These are phyloP conservation scores for Phytophthora meadii DNA, from an alignment of 352 stramenopile genomes.

Conservation along the genomic window DNA sequence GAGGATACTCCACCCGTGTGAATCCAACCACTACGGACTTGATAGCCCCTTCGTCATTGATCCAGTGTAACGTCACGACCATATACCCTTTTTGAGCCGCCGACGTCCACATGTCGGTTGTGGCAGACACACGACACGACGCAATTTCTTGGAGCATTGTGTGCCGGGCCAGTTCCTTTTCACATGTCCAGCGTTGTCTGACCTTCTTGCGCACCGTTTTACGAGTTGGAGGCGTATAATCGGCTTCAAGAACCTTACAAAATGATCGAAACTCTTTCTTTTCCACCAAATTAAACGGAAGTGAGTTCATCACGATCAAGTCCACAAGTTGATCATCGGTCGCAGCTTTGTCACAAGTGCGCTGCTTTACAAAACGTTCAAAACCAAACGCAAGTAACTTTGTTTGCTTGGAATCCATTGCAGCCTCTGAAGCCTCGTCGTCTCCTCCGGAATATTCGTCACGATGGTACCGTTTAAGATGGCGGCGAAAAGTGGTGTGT, in stretches of 20 bases:
- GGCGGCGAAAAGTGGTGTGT: too few species aligned
- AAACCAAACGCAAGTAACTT: too few species aligned
- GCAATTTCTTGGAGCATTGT: not conserved
- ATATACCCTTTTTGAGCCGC: not conserved
- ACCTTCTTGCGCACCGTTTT: too few species aligned
- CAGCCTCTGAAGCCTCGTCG: too few species aligned
- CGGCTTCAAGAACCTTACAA: not conserved
- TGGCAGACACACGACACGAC: conserved; percentile 6
- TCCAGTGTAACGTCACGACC: conserved; percentile 28
- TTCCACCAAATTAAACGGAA: not conserved
- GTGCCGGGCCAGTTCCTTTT: not conserved
- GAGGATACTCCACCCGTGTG: conserved; percentile 17
- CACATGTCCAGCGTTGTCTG: conserved; percentile 2
- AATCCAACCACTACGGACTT: conserved; percentile 20
- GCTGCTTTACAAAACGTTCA: too few species aligned
- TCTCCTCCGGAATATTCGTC: too few species aligned
- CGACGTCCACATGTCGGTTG: conserved; percentile 32
- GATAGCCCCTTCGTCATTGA: conserved; percentile 6
- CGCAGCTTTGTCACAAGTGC: too few species aligned
- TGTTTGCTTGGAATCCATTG: too few species aligned
- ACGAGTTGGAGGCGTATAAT: too few species aligned
- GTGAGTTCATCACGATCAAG: too few species aligned
- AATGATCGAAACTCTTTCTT: not conserved
- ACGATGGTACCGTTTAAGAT: too few species aligned
- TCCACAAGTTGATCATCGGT: too few species aligned